phyloP scores from a whole-genome alignment of 345 rosid genomes.

The Tarenaya hassleriana region DNA sequence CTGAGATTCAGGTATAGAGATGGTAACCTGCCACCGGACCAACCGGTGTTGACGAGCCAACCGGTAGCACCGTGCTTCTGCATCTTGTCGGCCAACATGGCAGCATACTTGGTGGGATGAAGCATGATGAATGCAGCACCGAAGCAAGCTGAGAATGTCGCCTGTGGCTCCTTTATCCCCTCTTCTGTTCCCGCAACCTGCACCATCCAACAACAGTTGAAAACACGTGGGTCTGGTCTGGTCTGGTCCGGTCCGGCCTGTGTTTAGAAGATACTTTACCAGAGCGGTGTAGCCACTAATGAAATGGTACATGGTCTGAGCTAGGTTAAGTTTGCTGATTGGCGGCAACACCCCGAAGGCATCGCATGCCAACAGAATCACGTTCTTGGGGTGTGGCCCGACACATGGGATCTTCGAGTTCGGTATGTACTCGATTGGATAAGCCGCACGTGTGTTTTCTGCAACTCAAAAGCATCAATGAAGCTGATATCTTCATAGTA shows the following conservation, averaged over 20 bases:
- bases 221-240: too few species aligned
- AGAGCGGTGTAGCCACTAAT: conserved; percentile 98
- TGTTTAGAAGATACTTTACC: conserved; percentile 31
- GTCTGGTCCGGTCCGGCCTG: neutral
- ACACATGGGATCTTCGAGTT: conserved; percentile 89
- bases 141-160: conserved; percentile 97
- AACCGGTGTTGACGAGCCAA: conserved; percentile 98
- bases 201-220: neutral
- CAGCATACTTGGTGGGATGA: conserved; percentile 96
- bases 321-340: conserved; percentile 75
- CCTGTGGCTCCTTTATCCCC: conserved; percentile 86
- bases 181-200: conserved; percentile 98
- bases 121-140: conserved; percentile 98
- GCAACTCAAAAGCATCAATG: conserved; percentile 15
- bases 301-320: conserved; percentile 98
- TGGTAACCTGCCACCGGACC: conserved; percentile 94
- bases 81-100: conserved; percentile 97
- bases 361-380: conserved; percentile 88
- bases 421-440: conserved; percentile 85
- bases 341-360: conserved; percentile 99
- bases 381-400: conserved; percentile 92
- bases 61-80: conserved; percentile 90
- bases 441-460: conserved; percentile 97
- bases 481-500: too few species aligned
- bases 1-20: neutral